Evolutionary conservation across 164 flowering plant genomes (phyloP), one percentile per base, ranked within the genome.

Genomic region (Stephania yunnanensis): DNA sequence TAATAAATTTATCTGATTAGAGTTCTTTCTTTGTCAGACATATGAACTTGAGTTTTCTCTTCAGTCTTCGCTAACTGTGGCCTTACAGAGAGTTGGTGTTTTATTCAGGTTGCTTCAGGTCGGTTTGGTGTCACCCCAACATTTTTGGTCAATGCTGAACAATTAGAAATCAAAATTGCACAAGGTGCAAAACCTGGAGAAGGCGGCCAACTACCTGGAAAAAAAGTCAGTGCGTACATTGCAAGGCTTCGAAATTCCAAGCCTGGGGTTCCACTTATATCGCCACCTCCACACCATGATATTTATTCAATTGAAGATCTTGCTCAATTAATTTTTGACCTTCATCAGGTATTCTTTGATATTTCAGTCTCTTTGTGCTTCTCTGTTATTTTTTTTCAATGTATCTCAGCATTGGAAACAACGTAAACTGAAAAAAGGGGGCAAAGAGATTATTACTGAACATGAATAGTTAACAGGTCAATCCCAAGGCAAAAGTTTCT

Each of bases 181-280:
- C 99, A 96, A 87, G 99, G 98, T 77, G 99, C 99, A 80, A 96
- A 96, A 80, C 99, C 99, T 76, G 99, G 99, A 74, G 99, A 96
- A 87, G 98, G 99, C 74, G 99, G 99, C 9, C 99, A 96, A 80
- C 79, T 96, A 78, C 99, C 99, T 75, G 99, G 99, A 72, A 92
- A 96, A 80, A 96, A 96, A 92, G 99, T 96, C 75, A 96, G 98
- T 84, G 97, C 98, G 46, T 96, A 96, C 73, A 96, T 94, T 81
- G 99, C 99, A 36, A 89, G 97, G 84, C 83, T 96, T 72, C 90
- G 99, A 71, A 96, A 89, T 76, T 96, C 99, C 20, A 96, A 96
- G 80, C 99, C 99, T 68, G 99, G 99, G 70, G 99, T 96, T 78
- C 99, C 99, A 73, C 97, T 96, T 74, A 96, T 96, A 76, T 96